Percentiles rank a stretch among this genome's conserved stretches.
phyloP scores from a whole-genome alignment of 225 moss, liverwort and hornwort genomes.

The Asterella californica region DNA sequence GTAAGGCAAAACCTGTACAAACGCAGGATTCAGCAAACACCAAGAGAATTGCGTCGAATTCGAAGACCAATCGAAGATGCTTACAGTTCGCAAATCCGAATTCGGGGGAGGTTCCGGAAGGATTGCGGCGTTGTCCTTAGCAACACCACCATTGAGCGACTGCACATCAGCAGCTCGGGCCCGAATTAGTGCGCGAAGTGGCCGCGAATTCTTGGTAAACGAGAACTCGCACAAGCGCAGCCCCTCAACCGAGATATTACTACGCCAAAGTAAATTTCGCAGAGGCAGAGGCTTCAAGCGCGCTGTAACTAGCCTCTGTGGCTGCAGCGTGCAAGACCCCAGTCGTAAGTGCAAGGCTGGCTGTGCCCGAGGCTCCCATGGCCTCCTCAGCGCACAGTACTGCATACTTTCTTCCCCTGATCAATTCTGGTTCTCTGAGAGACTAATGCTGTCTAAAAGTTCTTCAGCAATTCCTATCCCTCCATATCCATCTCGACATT shows the following conservation, averaged over 20 bases:
- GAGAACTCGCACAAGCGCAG: not conserved
- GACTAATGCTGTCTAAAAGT: not conserved
- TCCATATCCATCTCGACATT: not conserved
- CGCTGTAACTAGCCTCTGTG: conserved; percentile 7
- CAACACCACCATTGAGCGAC: not conserved
- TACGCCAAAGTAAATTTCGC: not conserved
- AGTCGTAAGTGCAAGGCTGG: conserved; percentile 1
- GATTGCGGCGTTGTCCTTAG: not conserved
- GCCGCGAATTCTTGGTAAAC: not conserved
- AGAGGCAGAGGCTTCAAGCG: not conserved
- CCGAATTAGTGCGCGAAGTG: not conserved
- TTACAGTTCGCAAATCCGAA: conserved; percentile 38
- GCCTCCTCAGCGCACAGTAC: conserved; percentile 12
- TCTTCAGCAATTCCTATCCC: not conserved
- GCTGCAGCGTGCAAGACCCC: not conserved
- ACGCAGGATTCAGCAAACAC: not conserved
- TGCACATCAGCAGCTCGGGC: conserved; percentile 4
- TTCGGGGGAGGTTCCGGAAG: conserved; percentile 35
- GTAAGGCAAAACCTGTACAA: conserved; percentile 69
- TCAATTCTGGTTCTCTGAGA: not conserved
- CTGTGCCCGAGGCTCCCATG: conserved; percentile 10
- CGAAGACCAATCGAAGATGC: not conserved
- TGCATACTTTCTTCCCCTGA: conserved; percentile 15
- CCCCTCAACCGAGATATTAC: too few species aligned
- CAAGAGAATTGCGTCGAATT: not conserved